Evolutionary conservation across 306 rosid species (phyloP), one percentile per base, ranked within the genome.

Genomic region (Begonia masoniana): DNA sequence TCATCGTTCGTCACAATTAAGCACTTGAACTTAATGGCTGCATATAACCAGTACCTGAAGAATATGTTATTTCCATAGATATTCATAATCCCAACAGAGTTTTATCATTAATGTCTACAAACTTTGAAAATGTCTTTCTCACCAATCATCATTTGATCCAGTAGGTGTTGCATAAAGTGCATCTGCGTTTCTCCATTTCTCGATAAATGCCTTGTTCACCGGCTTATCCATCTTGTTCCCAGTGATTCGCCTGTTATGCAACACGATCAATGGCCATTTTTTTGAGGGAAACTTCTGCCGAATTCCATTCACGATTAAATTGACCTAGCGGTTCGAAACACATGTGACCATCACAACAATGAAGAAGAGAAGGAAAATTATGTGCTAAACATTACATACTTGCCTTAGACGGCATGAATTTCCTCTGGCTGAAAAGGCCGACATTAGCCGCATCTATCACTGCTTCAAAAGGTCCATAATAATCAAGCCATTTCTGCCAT

Each of bases 11-110:
- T 82, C 78, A 88, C 87, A 19, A 89, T 36, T 63, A 82, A 80
- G 77, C 97, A 82, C 75, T 73, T 89, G 73, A 78, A 85, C 79
- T 80, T 85, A 77, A 89, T 89, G 64, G 95, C 91, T 76, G 94
- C 97, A 71, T 89, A 89, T 70, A 89, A 78, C 95, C 95, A 85
- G 76, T 82, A 89, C 95, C 97, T 89, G 87, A 89, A 80, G 57
- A 66, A 79, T n/a, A 67, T 21, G 69, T 75, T 71, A 71, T 68
- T 16, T 60, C 14, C 57, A 57, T 36, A 51, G 10, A 41, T 13
- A 43, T 51, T 39, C 10, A 45, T 41, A 31, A 7, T 31, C 39
- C 39, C 39, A 31, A 31, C 39, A 31, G 24, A 50, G 16, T 16
- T 16, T 11, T 35, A 60, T 26, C 8, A 51, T 0, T 50, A 21